Evolutionary conservation across 306 rosid genomes (phyloP).

Genomic region (Hylodesmum podocarpum): DNA sequence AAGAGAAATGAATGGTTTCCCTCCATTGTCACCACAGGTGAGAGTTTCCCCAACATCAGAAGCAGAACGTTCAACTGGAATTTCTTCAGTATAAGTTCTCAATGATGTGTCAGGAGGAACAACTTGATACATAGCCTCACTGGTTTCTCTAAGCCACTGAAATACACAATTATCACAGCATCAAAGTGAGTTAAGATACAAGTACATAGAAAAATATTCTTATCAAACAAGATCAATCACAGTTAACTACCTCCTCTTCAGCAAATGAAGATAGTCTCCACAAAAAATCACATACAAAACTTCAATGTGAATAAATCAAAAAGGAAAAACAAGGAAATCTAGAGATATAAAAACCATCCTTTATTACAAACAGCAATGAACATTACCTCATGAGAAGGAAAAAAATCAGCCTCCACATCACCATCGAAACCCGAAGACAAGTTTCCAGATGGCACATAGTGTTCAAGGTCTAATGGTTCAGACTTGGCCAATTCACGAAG

Average conservation of each 20-base stretch:
- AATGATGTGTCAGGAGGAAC: constrained; percentile 33
- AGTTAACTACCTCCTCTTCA: not conserved
- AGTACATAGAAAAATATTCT: not conserved
- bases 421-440: constrained; percentile 35
- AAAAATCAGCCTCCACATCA: constrained; percentile 39
- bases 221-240: not conserved
- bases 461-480: constrained; percentile 56
- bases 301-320: not conserved
- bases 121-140: constrained; percentile 43
- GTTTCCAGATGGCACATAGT: constrained; percentile 29
- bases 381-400: constrained; percentile 51
- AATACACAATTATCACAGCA: constrained; percentile 29
- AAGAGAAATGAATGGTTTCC: constrained; percentile 23
- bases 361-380: not conserved
- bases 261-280: not conserved
- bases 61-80: constrained; percentile 38
- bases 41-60: constrained; percentile 32
- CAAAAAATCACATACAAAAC: not conserved
- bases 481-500: constrained; percentile 64
- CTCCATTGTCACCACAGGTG: constrained; percentile 29
- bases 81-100: constrained; percentile 43
- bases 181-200: constrained; percentile 5
- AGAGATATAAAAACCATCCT: not conserved
- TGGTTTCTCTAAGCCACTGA: constrained; percentile 45
- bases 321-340: not conserved